Evolutionary conservation across 768 basidiomycete genomes (phyloP).

Genomic region (Collybiopsis luxurians): DNA sequence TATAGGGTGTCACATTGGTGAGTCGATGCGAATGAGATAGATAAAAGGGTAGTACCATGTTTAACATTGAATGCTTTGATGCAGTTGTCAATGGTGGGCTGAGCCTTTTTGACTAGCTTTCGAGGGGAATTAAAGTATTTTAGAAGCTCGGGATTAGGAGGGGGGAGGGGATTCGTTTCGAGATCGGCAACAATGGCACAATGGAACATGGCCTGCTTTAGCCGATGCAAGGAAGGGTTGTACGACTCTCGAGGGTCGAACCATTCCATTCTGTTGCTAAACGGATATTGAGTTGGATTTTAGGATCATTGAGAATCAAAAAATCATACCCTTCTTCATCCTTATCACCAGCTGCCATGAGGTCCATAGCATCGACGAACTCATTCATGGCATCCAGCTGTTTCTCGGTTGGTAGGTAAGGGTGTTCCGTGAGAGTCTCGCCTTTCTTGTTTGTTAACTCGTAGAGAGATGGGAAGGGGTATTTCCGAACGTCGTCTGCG

Average conservation of each 20-base stretch:
- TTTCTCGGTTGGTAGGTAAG: conserved; percentile 76
- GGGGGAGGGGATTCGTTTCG: conserved; percentile 70
- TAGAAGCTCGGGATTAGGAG: conserved; percentile 79
- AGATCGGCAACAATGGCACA: conserved; percentile 76
- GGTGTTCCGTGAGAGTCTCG: conserved; percentile 69
- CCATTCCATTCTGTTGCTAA: conserved; percentile 67
- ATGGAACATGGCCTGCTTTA: conserved; percentile 93
- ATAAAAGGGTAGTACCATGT: conserved; percentile 47
- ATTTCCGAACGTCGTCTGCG: conserved; percentile 89
- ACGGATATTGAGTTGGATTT: not conserved
- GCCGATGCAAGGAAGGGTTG: conserved; percentile 88
- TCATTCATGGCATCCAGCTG: conserved; percentile 82
- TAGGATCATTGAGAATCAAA: not conserved
- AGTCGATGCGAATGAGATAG: not conserved
- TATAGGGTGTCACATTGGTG: no score
- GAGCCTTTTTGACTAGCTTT: conserved; percentile 60
- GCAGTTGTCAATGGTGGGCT: conserved; percentile 55
- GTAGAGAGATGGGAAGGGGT: conserved; percentile 81
- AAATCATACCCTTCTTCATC: conserved; percentile 67
- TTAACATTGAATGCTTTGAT: conserved; percentile 72
- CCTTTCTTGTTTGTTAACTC: conserved; percentile 74
- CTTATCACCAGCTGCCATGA: conserved; percentile 72
- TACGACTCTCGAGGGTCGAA: conserved; percentile 75
- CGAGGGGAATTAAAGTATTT: conserved; percentile 84
- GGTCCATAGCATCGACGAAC: conserved; percentile 87